These are phyloP conservation scores for Ilex aquifolium DNA, from an alignment of 257 asterid genomes.

Conservation along the genomic window DNA sequence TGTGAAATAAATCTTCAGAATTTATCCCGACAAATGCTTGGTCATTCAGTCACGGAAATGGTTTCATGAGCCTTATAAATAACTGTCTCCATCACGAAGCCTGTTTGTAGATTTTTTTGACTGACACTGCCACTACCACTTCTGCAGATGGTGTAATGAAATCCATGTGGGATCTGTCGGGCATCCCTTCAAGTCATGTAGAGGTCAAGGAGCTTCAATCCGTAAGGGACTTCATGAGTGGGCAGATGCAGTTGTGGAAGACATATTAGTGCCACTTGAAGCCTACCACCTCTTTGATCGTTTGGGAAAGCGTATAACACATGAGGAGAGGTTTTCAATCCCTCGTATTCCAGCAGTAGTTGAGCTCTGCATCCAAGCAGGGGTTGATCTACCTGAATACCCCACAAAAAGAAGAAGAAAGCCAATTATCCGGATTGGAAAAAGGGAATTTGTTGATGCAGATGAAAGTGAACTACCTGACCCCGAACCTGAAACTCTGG, in stretches of 20 bases:
- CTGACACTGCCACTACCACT: constrained; percentile 10
- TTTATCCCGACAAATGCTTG: neutral
- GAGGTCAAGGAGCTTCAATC: constrained; percentile 57
- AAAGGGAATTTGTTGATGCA: constrained; percentile 83
- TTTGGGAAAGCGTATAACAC: constrained; percentile 71
- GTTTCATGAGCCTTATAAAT: neutral
- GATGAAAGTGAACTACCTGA: constrained; percentile 89
- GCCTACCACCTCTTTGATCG: constrained; percentile 84
- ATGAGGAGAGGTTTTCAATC: constrained; percentile 69
- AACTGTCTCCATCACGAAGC: neutral
- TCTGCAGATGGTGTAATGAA: constrained; percentile 85
- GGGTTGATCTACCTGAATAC: constrained; percentile 77
- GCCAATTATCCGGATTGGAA: constrained; percentile 73
- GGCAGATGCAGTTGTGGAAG: constrained; percentile 68
- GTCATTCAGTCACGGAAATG: neutral
- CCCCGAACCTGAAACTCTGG: constrained; percentile 53
- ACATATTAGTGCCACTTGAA: constrained; percentile 62
- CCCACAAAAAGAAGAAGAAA: constrained; percentile 93
- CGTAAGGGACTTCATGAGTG: constrained; percentile 86
- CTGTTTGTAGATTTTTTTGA: neutral
- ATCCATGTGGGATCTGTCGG: constrained; percentile 80
- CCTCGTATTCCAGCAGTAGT: constrained; percentile 86
- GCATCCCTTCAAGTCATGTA: constrained; percentile 92
- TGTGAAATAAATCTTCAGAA: neutral
- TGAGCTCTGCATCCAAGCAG: constrained; percentile 97